These are phyloP conservation scores for Annulohypoxylon stygium DNA, from an alignment of 495 filamentous ascomycete genomes.

Conservation along the genomic window DNA sequence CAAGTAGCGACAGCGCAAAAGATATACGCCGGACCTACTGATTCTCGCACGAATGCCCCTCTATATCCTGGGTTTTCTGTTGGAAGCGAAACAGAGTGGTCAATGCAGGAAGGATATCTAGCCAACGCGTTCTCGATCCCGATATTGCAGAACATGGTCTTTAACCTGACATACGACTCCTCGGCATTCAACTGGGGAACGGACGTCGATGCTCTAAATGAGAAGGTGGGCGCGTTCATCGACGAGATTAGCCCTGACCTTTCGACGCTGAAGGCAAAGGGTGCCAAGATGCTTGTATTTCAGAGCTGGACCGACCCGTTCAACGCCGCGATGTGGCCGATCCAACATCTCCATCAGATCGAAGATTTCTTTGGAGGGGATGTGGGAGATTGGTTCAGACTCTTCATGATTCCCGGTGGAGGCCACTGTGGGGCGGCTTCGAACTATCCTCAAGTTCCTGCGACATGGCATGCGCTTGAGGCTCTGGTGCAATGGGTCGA, in stretches of 20 bases:
- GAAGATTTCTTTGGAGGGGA: conserved; percentile 47
- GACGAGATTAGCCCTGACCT: conserved; percentile 56
- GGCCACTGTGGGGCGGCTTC: conserved; percentile 57
- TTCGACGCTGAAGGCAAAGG: conserved; percentile 46
- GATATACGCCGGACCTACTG: conserved; percentile 50
- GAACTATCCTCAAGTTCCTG: conserved; percentile 53
- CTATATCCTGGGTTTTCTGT: conserved; percentile 58
- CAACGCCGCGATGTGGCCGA: conserved; percentile 60
- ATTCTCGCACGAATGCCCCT: conserved; percentile 34
- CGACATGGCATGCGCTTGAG: conserved; percentile 52
- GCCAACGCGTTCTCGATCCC: conserved; percentile 54
- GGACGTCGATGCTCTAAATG: conserved; percentile 54
- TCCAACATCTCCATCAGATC: conserved; percentile 56
- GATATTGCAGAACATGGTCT: conserved; percentile 66
- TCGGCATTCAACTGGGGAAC: conserved; percentile 55
- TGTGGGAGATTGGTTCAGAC: conserved; percentile 53
- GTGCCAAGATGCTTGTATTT: conserved; percentile 57
- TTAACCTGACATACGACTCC: conserved; percentile 60
- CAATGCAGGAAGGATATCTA: conserved; percentile 52
- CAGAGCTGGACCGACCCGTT: conserved; percentile 59
- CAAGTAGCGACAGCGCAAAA: conserved; percentile 48
- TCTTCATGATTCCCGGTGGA: conserved; percentile 58
- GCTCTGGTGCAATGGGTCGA: conserved; percentile 54
- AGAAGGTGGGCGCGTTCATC: conserved; percentile 51
- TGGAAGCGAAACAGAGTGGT: conserved; percentile 53